A percentile compares a stretch with the other conserved stretches of the same genome.
These are phyloP conservation scores for Cordyceps militaris DNA, from an alignment of 2,329 filamentous ascomycete species.

Conservation along the genomic window DNA sequence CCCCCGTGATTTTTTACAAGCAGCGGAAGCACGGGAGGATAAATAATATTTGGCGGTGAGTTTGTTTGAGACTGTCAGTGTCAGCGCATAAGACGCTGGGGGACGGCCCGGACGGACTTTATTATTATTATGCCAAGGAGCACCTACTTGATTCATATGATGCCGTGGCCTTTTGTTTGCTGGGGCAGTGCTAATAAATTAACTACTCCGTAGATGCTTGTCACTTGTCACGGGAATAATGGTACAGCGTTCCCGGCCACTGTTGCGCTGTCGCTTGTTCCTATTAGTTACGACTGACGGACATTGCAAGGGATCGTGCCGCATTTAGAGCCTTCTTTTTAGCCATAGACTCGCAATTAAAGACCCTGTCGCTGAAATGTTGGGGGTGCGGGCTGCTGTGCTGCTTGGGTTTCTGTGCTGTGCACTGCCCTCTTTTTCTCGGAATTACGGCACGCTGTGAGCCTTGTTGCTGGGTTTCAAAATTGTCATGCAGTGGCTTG, in stretches of 20 bases:
- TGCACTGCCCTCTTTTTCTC: conserved; percentile 3
- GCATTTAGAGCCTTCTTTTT: neutral
- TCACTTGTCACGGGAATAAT: neutral
- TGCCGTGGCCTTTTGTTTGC: neutral
- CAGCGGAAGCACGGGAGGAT: neutral
- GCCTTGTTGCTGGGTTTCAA: neutral
- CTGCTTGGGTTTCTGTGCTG: neutral
- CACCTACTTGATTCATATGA: neutral
- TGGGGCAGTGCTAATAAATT: neutral
- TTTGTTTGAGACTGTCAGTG: neutral
- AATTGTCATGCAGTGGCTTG: neutral
- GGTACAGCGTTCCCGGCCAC: too few relatives aligned
- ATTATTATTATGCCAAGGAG: too few relatives aligned
- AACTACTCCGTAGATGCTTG: neutral
- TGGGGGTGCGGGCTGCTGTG: neutral
- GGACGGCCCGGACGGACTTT: too few relatives aligned
- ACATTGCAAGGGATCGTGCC: neutral
- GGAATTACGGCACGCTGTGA: neutral
- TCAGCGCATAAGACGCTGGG: neutral
- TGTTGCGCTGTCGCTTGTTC: neutral
- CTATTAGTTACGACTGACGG: too few relatives aligned
- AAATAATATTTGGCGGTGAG: conserved; percentile 2
- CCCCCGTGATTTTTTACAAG: neutral
- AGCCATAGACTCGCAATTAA: neutral
- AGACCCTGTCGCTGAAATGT: neutral